Base-by-base conservation (phyloP, 441 rosid species). In the Pelargonium australe region DNA sequence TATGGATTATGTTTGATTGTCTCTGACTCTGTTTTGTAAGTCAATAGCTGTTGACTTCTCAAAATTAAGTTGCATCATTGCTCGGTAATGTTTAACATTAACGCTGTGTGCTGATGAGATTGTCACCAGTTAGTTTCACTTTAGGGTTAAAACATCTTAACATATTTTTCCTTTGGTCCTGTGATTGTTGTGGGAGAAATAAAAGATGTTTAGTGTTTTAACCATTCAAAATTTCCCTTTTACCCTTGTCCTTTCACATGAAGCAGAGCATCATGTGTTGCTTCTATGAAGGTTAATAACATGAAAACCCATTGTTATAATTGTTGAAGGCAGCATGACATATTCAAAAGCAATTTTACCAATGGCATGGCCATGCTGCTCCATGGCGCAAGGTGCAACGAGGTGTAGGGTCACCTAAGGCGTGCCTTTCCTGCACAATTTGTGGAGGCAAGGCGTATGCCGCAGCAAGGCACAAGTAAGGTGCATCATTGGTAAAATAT, bases 1-100 rank as follows among this genome's bases (percentile, higher is more conserved):
- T 64, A 37, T 25, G 25, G 34, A 12, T 37, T 53, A 20, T 79
- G 41, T 12, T 74, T 64, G 40, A 58, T 47, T 76, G 60, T 20
- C 23, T 20, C 23, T 20, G 23, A 20, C 23, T 23, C 31, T 11
- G 41, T 4, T 8, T 63, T 4, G 68, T 14, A 40, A 43, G 41
- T 64, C 67, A 69, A 40, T 25, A 31, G 63, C 34, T 64, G n/a
- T n/a, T 64, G 63, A 11, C 70, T 55, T 65, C 23, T 19, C 13
- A 1, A 58, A 58, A 20, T 20, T 58, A 8, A 58, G 34, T 19
- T 58, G 31, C 63, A 58, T 55, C n/a, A 58, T 58, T 44, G 49
- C 49, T 44, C 12, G 13, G 13, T 20, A 20, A 58, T 58, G 31
- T 58, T 20, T 20, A 58, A 20, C 11, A 5, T 20, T 20, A 58